Percentiles rank a stretch among this genome's conserved stretches.
Evolutionary conservation across 768 basidiomycete genomes (phyloP).

Genomic region (Amanita polypyramis): DNA sequence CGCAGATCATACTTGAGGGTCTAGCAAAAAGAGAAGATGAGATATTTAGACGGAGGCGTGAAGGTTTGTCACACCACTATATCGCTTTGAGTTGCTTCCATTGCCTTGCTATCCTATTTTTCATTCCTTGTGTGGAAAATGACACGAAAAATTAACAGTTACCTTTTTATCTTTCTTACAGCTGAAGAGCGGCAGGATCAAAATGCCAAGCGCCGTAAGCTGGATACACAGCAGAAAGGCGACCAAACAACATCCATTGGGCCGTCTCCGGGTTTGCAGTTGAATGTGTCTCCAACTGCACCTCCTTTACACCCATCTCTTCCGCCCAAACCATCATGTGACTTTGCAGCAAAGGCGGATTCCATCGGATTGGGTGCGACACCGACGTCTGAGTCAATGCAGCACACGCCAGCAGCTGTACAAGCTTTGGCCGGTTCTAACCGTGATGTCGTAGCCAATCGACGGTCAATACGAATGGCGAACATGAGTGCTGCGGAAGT

Average conservation of each 20-base stretch:
- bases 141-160: conserved; percentile 15
- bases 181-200: conserved; percentile 92
- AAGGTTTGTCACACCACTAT: conserved; percentile 51
- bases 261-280: conserved; percentile 38
- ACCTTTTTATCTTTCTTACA: conserved; percentile 28
- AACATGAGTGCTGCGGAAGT: conserved; percentile 95
- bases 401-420: conserved; percentile 48
- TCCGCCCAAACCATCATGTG: conserved; percentile 52
- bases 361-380: conserved; percentile 66
- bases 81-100: conserved; percentile 9
- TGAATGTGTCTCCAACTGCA: conserved; percentile 36
- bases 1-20: conserved; percentile 92
- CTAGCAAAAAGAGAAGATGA: conserved; percentile 92
- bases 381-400: conserved; percentile 45
- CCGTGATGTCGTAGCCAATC: conserved; percentile 81
- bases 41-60: conserved; percentile 85
- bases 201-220: conserved; percentile 80
- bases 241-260: conserved; percentile 26
- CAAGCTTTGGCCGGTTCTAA: conserved; percentile 82
- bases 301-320: conserved; percentile 46
- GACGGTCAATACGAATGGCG: conserved; percentile 85
- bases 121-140: conserved; percentile 8
- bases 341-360: conserved; percentile 70
- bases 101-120: conserved; percentile 5
- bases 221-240: conserved; percentile 36